Conservation (phyloP, 257 asterid species). For the Jaltomata sinuosa region DNA sequence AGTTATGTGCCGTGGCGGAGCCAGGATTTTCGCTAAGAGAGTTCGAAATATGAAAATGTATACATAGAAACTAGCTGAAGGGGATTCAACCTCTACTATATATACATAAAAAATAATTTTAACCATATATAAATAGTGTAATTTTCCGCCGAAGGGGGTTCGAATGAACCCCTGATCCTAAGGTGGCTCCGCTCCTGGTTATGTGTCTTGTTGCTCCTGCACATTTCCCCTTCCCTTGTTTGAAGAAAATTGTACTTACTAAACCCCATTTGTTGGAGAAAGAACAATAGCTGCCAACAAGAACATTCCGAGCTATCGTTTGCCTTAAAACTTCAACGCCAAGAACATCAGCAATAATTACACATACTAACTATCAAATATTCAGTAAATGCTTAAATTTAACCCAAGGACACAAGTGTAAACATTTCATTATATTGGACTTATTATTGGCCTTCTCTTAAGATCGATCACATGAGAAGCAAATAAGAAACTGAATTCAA, state of each 20-base stretch:
- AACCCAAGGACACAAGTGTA: background rate
- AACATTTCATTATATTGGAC: background rate
- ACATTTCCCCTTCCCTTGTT: background rate
- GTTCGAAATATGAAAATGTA: too few species aligned
- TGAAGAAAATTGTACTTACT: conserved; percentile 33
- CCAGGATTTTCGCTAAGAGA: too few species aligned
- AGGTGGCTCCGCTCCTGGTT: too few species aligned
- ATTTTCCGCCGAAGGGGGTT: too few species aligned
- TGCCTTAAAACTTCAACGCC: background rate
- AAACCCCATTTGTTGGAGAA: conserved; percentile 78
- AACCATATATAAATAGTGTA: too few species aligned
- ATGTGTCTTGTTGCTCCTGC: background rate
- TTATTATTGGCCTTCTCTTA: background rate
- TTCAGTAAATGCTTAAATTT: too few species aligned
- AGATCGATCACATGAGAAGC: background rate
- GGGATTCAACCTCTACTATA: too few species aligned
- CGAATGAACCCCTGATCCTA: too few species aligned
- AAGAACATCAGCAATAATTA: background rate
- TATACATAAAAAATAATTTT: too few species aligned
- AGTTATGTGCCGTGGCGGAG: too few species aligned
- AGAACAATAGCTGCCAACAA: conserved; percentile 72
- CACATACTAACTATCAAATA: background rate
- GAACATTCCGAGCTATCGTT: conserved; percentile 69
- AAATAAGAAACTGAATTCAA: background rate
- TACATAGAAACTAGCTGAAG: too few species aligned